Percentiles rank a stretch among this genome's conserved stretches.
Conservation (phyloP, 306 rosid genomes). For the Oxytropis ochrocephala region DNA sequence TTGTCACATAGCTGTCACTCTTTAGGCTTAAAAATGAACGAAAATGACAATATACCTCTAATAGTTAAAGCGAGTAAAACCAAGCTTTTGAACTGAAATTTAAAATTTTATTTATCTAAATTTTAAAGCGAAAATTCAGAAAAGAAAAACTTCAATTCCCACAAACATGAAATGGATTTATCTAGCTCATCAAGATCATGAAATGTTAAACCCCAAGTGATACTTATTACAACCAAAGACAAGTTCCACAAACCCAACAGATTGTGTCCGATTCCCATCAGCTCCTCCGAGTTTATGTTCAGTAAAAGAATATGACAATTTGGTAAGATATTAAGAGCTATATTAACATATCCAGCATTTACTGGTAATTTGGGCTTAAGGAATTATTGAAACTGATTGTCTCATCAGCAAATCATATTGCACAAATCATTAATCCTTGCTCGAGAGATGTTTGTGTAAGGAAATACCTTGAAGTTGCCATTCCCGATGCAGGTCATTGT, state of each 20-base stretch:
- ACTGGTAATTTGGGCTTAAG: slow-evolving; percentile 3
- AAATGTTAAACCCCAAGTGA: slow-evolving; percentile 6
- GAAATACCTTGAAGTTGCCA: slow-evolving; percentile 74
- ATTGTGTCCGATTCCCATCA: background rate
- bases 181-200: slow-evolving; percentile 1
- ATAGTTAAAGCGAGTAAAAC: background rate
- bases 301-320: background rate
- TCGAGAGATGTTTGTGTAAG: slow-evolving; percentile 61
- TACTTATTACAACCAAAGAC: slow-evolving; percentile 12
- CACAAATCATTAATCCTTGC: slow-evolving; percentile 75
- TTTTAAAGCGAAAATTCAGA: background rate
- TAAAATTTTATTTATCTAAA: background rate
- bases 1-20: slow-evolving; percentile 26
- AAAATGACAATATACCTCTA: background rate
- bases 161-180: slow-evolving; percentile 22
- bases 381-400: slow-evolving; percentile 16
- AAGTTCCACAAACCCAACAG: background rate
- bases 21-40: background rate
- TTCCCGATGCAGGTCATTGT: slow-evolving; percentile 74
- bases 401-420: slow-evolving; percentile 51
- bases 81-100: background rate
- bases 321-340: slow-evolving; percentile 9
- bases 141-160: slow-evolving; percentile 16
- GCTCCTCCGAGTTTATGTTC: background rate
- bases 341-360: slow-evolving; percentile 10